Base-by-base conservation (phyloP, 345 rosid genomes). In the Corchorus olitorius region DNA sequence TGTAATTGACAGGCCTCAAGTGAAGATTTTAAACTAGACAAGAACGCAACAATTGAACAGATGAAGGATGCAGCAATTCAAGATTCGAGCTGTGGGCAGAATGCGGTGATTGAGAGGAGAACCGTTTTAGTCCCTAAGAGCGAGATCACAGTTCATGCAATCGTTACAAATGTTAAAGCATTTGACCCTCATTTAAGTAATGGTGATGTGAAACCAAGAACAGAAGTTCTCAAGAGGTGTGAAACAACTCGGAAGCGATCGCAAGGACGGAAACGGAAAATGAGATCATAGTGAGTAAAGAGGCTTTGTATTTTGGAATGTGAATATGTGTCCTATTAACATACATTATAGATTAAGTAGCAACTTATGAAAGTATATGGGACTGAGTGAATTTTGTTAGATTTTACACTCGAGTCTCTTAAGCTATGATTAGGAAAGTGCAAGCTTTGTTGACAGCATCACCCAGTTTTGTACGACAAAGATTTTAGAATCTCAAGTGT, bases 321-420 rank as follows among this genome's bases (percentile, higher is more conserved):
- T 84, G 79, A 39, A 39, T 84, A 75, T 49, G 78, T 72, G 58
- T 3, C 16, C 12, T 17, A 62, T 27, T 27, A 27, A 27, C 27
- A 27, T 27, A 67, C 13, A 13, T 50, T 64, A 5, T 19, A 59
- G 76, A 67, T 82, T 8, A 75, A 72, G 73, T 68, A 20, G 50
- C 69, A 76, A 58, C 61, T 39, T 67, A 54, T 76, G 27, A 27
- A 27, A 34, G 56, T 52, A 33, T 33, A 62, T 68, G 79, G 80
- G 83, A 67, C 90, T 78, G 97, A 70, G 89, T 90, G 93, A 87
- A 84, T 90, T 90, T 92, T 92, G 97, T 72, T 84, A 80, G 87
- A 70, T 63, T 34, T 52, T 67, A 84, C 94, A 84, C 92, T 90
- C 92, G 53, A 46, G 93, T 85, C 83, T 76, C 75, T 78, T 70